phyloP scores from a whole-genome alignment of 345 rosid species.

The Garcia nutans region DNA sequence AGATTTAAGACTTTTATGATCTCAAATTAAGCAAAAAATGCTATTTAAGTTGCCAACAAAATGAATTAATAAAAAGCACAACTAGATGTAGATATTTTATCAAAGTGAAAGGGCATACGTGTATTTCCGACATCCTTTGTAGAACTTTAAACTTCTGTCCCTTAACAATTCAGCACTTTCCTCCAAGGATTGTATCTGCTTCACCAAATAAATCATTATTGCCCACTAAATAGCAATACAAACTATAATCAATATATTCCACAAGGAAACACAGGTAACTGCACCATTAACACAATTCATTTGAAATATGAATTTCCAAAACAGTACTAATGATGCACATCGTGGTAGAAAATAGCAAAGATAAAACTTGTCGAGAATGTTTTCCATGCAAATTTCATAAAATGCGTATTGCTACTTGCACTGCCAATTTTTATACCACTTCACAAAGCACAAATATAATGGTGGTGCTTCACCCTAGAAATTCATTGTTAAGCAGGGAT shows the following conservation, averaged over 20 bases:
- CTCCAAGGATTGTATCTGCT: conserved; percentile 89
- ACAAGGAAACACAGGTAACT: neutral
- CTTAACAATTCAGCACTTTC: conserved; percentile 79
- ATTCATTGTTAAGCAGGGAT: neutral
- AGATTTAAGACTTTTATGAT: neutral
- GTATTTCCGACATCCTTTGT: conserved; percentile 96
- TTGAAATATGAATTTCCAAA: neutral
- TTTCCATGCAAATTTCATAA: neutral
- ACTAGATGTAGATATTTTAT: neutral
- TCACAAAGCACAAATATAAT: neutral
- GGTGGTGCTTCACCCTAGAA: neutral
- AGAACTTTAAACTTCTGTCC: conserved; percentile 91
- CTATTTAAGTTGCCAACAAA: neutral
- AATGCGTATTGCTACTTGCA: neutral
- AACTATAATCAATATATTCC: neutral
- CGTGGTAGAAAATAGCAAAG: neutral
- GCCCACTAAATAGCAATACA: neutral
- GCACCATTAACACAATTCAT: neutral
- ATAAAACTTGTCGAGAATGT: neutral
- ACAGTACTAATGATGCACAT: neutral
- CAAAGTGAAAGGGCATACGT: conserved; percentile 53
- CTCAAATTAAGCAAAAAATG: neutral
- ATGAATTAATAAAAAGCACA: no score
- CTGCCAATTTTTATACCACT: neutral
- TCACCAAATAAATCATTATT: conserved; percentile 22